Base-by-base conservation (phyloP, 768 basidiomycete species). In the Megacollybia marginata region DNA sequence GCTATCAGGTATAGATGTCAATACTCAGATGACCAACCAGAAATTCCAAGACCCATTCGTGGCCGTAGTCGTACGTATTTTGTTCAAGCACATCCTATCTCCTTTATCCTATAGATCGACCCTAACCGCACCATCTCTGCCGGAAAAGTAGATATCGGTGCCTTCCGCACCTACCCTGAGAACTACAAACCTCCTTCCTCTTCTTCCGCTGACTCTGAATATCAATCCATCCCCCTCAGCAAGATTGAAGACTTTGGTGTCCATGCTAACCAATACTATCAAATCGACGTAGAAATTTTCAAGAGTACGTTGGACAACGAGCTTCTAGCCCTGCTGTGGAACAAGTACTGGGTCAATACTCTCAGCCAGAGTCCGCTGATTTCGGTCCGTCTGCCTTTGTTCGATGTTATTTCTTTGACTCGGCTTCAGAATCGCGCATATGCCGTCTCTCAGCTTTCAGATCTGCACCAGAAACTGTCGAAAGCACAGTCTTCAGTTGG, bases 181-280 rank as follows among this genome's bases (percentile, higher is more conserved):
- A 87, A 85, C 58, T 96, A 96, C 69, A 92, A 85, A 2, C 93
- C 95, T 2, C 82, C 89, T 0, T 67, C 44, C 28, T 13, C 18
- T 15, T 74, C 71, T 44, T 74, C 73, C 1, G 69, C 79, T 1
- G 65, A 83, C 2, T 88, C 88, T 20, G 88, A 94, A 64, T 97
- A 97, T 59, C 95, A 99, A 64, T 92, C 89, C 44, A 97, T 98
- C 58, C 96, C 96, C 0, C 76, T 96, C 35, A 83, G 78, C 72
- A 99, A 99, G 74, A 94, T 99, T 52, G 96, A 98, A 66, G 96
- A 99, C 64, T 99, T 99, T 61, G 96, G 96, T 65, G 96, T 97
- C 4, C 96, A 99, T 60, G 93, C 95, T 33, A 89, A 90, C 60
- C 85, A 91, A 53, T 99, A 99, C 64, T 99, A 99, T 64, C 88